Conservation (phyloP, 306 rosid species). For the Delonix regia region DNA sequence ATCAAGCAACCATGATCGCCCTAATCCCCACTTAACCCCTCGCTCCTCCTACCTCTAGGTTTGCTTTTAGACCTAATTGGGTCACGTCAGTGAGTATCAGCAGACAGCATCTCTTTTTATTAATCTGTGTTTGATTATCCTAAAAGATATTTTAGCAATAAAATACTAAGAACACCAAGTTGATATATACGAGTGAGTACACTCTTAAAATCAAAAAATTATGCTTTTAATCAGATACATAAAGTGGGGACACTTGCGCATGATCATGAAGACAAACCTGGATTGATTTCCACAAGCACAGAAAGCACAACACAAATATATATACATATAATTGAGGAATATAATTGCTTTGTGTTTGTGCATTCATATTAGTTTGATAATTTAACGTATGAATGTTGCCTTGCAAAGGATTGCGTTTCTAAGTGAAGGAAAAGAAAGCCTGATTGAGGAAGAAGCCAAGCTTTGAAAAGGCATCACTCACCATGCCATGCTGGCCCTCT, state of each 20-base stretch:
- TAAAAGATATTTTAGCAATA: too few relatives aligned
- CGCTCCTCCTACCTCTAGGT: too few relatives aligned
- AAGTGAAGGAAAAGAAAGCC: background rate
- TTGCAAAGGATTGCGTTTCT: background rate
- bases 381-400: background rate
- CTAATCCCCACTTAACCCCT: background rate
- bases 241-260: background rate
- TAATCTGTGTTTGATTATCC: too few relatives aligned
- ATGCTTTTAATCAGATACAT: too few relatives aligned
- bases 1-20: background rate
- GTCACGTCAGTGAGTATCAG: too few relatives aligned
- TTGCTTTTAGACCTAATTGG: too few relatives aligned
- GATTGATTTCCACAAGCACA: background rate
- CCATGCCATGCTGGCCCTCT: background rate
- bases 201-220: too few relatives aligned
- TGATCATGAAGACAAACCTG: background rate
- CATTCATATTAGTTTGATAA: background rate
- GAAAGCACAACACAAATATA: background rate
- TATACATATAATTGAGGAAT: background rate
- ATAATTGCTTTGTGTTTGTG: background rate
- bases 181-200: too few relatives aligned
- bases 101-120: too few relatives aligned
- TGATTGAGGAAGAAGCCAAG: background rate
- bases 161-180: too few relatives aligned
- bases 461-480: slow-evolving; percentile 6